Evolutionary conservation across 148 eudicot species (phyloP), one percentile per base, ranked within the genome.

Genomic region (Euryodendron excelsum): DNA sequence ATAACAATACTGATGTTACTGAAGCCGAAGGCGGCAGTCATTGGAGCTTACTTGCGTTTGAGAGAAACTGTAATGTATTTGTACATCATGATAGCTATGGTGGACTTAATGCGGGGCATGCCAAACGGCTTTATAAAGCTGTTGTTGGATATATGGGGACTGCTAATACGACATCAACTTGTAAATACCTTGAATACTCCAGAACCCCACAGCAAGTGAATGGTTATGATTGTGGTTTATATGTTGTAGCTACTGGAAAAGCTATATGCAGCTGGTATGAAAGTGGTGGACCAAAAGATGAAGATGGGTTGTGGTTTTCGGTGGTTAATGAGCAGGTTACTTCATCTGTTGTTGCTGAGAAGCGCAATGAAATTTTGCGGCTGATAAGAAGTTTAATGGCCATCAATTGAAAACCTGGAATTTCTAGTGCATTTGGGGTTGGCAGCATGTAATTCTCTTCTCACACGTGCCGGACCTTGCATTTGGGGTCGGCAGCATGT

Each of bases 191-290:
- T 3, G 93, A 90, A 59, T 83, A 79, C 41, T n/a, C 76, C 41
- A 73, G 72, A 39, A 79, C 88, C 8, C 99, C 99, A 1, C 88
- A 81, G 47, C 99, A 95, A 75, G 56, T 69, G 67, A 95, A 93
- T 73, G 91, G 96, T 5, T 87, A 93, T 72, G 99, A 95, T 78
- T 95, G 99, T 82, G 97, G 99, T 33, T 33, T 95, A 68, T 95
- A 85, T 78, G 92, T 91, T 48, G 45, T 62, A n/a, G 97, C 97
- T 44, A 89, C 87, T 80, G 92, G 96, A 15, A 79, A 87, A 82
- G 87, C 77, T 53, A 85, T 95, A 58, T 93, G 94, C 63, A 60
- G 63, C 5, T 95, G 99, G 96, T 89, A 90, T 67, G 55, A 33
- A 47, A 84, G 76, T 36, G 78, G 71, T 37, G 80, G 59, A 63